Conservation (phyloP, 179 eudicot species). For the Heliamphora pulchella region DNA sequence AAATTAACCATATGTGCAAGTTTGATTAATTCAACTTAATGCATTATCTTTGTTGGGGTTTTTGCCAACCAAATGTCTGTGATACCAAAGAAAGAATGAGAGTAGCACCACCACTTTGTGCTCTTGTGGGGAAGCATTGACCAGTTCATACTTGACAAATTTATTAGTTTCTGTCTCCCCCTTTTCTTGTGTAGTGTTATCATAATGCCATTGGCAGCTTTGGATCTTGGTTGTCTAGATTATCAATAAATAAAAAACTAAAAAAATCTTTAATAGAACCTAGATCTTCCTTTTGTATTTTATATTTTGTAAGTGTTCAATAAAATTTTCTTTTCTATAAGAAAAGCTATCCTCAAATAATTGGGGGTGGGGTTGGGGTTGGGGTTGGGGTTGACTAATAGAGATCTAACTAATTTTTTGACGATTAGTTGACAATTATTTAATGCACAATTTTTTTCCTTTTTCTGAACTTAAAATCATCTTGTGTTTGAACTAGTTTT, state of each 20-base stretch:
- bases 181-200: not conserved
- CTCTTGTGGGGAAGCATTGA: conserved; percentile 11
- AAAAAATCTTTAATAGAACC: not conserved
- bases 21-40: not conserved
- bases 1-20: not conserved
- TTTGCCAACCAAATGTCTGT: conserved; percentile 14
- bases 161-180: not conserved
- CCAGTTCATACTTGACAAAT: conserved; percentile 11
- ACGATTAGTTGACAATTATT: too few relatives aligned
- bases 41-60: conserved; percentile 7
- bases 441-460: too few relatives aligned
- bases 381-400: too few relatives aligned
- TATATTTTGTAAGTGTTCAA: too few relatives aligned
- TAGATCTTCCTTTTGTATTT: too few relatives aligned
- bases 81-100: not conserved
- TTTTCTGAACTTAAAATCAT: too few relatives aligned
- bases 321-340: too few relatives aligned
- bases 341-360: too few relatives aligned
- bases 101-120: conserved; percentile 7
- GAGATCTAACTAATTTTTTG: too few relatives aligned
- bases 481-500: too few relatives aligned
- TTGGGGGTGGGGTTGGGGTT: too few relatives aligned
- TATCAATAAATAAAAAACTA: not conserved
- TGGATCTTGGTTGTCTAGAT: not conserved
- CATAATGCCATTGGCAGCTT: too few relatives aligned